phyloP scores from a whole-genome alignment of 208 protist genomes.

The Wallacemonas sp. region DNA sequence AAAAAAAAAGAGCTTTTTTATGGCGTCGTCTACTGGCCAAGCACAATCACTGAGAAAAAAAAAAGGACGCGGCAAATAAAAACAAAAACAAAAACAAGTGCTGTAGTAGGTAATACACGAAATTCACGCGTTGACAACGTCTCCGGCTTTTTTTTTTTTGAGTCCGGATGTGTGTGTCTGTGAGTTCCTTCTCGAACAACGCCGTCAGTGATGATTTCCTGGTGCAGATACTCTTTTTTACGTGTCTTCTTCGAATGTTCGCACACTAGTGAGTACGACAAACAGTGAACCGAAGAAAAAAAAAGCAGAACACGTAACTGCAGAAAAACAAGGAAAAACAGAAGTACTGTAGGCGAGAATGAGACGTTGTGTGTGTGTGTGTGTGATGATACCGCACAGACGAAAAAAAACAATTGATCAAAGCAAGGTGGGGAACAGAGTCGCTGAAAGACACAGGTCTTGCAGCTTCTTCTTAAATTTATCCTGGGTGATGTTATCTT shows the following conservation, averaged over 20 bases:
- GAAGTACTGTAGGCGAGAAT: no score
- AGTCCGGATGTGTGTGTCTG: no score
- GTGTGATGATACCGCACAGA: background rate
- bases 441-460: no score
- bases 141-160: background rate
- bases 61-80: background rate
- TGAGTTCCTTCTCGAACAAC: no score
- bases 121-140: no score
- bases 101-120: background rate
- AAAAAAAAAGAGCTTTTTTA: slow-evolving; percentile 14
- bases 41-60: background rate
- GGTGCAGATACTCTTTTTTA: no score
- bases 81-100: background rate
- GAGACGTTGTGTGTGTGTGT: no score
- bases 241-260: no score
- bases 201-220: no score
- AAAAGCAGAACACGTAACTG: background rate
- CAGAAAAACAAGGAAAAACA: no score
- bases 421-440: no score
- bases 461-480: no score
- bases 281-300: background rate
- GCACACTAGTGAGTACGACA: background rate
- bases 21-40: background rate
- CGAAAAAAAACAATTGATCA: slow-evolving; percentile 3
- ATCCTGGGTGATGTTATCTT: background rate